Base-by-base conservation (phyloP, 352 stramenopile species). In the Pythium monospermum region DNA sequence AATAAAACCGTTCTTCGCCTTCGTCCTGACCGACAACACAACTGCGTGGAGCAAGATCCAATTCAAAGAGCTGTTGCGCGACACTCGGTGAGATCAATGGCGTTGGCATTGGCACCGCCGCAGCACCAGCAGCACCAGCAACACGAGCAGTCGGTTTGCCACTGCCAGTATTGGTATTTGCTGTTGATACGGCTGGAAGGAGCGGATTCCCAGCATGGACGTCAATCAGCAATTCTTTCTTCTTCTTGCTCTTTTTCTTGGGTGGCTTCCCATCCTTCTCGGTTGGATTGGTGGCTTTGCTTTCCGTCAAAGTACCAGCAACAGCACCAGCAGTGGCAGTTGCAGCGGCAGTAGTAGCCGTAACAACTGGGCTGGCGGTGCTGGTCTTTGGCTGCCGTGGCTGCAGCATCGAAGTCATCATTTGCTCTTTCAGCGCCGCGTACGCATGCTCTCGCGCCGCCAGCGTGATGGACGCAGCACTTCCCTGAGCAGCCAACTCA, bases 1-100 rank as follows among this genome's bases (percentile, higher is more conserved):
- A 71, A 61, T 93, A 93, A 44, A 93, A 72, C 36, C 83, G 83
- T 15, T 89, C 77, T 6, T 93, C 83, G 19, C 59, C 57, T 26
- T 87, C 80, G 13, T 81, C 69, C 0, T 53, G 35, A 11, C 41
- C 55, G 0, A 62, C 48, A 4, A 23, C 50, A 49, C 64, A 85
- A n/a, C 53, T 75, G 40, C 83, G 67, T 16, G 66, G 71, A 6
- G 61, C 65, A 49, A 87, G 47, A 55, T 88, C 77, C 1, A 88
- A 46, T 26, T 91, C 76, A 40, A 82, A 91, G 43, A 87, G 58
- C 39, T 85, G 71, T 60, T 91, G 71, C 2, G 73, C 76, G 5
- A 81, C 61, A 2, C 54, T 72, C 21, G 79, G 73, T 4, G 79
- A 85, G 22, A 87, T 72, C 6, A 70, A 59, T 25, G 23, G 30